A percentile compares a stretch with the other conserved stretches of the same genome.
Evolutionary conservation across 2,329 filamentous ascomycete genomes (phyloP).

Genomic region (Graphiopsis chlorocephala): DNA sequence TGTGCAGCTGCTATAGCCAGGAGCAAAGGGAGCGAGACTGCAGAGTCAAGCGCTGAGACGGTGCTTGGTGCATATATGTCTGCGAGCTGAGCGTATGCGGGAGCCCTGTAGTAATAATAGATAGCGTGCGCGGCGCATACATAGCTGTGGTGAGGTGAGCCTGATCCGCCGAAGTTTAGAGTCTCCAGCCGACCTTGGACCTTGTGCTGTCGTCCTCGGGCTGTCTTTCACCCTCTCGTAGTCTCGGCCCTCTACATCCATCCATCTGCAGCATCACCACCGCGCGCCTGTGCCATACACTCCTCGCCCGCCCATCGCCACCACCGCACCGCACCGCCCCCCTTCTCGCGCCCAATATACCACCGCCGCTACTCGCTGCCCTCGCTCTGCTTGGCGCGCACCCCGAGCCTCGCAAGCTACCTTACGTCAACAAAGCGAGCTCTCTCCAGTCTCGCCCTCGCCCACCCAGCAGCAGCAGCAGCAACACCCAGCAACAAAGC

Average conservation of each 20-base stretch:
- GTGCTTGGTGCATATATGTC: neutral
- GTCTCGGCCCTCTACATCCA: conserved; percentile 1
- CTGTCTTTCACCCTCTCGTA: conserved; percentile 7
- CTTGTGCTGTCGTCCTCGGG: neutral
- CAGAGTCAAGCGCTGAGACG: neutral
- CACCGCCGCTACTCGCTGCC: neutral
- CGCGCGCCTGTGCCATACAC: conserved; percentile 9
- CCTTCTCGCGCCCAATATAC: neutral
- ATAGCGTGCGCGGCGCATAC: neutral
- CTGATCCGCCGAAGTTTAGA: neutral
- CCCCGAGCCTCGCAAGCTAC: conserved; percentile 8
- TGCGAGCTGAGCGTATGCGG: neutral
- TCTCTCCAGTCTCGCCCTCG: neutral
- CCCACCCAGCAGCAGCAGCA: neutral
- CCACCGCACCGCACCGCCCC: neutral
- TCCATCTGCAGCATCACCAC: neutral
- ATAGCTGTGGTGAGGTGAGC: neutral
- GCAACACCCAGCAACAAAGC: conserved; percentile 3
- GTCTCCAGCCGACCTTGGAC: conserved; percentile 6
- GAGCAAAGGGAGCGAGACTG: neutral
- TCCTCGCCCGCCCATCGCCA: neutral
- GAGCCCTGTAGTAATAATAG: neutral
- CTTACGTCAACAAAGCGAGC: conserved; percentile 15
- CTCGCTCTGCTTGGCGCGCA: conserved; percentile 6
- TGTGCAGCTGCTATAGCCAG: neutral